phyloP scores from a whole-genome alignment of 2,329 filamentous ascomycete genomes.

The Cladosporium sp. region DNA sequence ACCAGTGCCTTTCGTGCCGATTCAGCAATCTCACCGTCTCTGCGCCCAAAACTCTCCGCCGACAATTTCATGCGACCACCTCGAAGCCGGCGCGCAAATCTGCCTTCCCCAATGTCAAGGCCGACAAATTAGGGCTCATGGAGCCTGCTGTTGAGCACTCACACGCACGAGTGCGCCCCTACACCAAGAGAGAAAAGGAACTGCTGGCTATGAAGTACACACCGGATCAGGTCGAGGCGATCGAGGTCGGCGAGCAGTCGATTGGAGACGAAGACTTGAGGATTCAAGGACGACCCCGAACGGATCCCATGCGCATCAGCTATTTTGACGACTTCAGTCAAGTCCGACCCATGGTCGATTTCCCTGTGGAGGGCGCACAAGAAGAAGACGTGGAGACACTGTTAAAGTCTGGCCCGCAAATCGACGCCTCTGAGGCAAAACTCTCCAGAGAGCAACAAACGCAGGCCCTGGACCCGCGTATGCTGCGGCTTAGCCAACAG shows the following conservation, averaged over 20 bases:
- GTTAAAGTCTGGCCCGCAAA: slow-evolving; percentile 22
- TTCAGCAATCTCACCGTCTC: slow-evolving; percentile 20
- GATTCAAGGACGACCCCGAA: slow-evolving; percentile 65
- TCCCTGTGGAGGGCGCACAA: slow-evolving; percentile 38
- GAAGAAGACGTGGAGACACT: slow-evolving; percentile 33
- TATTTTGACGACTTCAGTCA: slow-evolving; percentile 81
- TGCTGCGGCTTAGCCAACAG: slow-evolving; percentile 51
- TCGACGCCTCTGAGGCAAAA: no score
- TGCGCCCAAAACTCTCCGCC: slow-evolving; percentile 22
- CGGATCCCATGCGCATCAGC: slow-evolving; percentile 65
- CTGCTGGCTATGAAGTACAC: slow-evolving; percentile 66
- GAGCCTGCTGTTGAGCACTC: slow-evolving; percentile 13
- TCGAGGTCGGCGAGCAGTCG: slow-evolving; percentile 73
- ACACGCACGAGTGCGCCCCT: slow-evolving; percentile 40
- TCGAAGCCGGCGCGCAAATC: slow-evolving; percentile 35
- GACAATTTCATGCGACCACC: slow-evolving; percentile 39
- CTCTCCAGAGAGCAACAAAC: no score
- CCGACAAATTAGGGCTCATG: slow-evolving; percentile 31
- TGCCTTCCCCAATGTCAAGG: slow-evolving; percentile 42
- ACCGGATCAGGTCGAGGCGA: slow-evolving; percentile 71
- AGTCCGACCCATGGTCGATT: slow-evolving; percentile 73
- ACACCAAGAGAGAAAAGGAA: slow-evolving; percentile 62
- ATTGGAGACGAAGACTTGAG: slow-evolving; percentile 71
- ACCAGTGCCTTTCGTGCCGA: slow-evolving; percentile 31
- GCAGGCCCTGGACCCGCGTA: slow-evolving; percentile 38